Evolutionary conservation across 1,139 yeast species (phyloP), one percentile per base, ranked within the genome.

Genomic region (Debaryomyces robertsiae): DNA sequence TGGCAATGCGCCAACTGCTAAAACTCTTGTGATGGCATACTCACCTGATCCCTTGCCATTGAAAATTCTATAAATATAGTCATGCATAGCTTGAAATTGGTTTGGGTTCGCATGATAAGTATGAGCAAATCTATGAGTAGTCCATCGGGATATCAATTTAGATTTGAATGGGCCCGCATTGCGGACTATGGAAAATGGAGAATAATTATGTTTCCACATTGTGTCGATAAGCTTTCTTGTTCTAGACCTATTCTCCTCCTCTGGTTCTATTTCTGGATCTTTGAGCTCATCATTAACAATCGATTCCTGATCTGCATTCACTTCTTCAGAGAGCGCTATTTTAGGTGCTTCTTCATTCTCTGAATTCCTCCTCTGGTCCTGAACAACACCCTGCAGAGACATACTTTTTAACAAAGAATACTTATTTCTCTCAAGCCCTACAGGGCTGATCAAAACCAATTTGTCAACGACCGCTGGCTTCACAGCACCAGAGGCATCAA

Each of bases 21-120:
- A 60, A 6, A 73, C 52, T 42, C 76, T 57, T 1, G 77, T 71
- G 25, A 73, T 60, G 7, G 75, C 76, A 50, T 58, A 70, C 51
- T 73, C 78, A 1, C 78, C 78, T 7, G 75, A 69, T 0, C 78
- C 78, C 32, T 55, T 61, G 2, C 61, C 73, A 44, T 60, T 67
- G 50, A 72, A 69, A 2, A 65, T 54, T 42, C 76, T 59, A 48
- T 69, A 70, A 15, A 70, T 60, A 46, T 73, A 73, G 53, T 70
- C 67, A 50, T 72, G 77, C 45, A 71, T 53, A 41, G 55, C 53
- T 39, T 63, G 60, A 50, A 64, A 72, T 39, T 61, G 56, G 16
- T 54, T 45, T 2, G 64, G 69, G 45, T 71, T 61, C 22, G 58
- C 42, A 19, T 53, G 48, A 50, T 66, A 64, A 24, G 61, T 46